Evolutionary conservation across 2,329 filamentous ascomycete genomes (phyloP), one percentile per base, ranked within the genome.

Genomic region (Zalaria sp.): DNA sequence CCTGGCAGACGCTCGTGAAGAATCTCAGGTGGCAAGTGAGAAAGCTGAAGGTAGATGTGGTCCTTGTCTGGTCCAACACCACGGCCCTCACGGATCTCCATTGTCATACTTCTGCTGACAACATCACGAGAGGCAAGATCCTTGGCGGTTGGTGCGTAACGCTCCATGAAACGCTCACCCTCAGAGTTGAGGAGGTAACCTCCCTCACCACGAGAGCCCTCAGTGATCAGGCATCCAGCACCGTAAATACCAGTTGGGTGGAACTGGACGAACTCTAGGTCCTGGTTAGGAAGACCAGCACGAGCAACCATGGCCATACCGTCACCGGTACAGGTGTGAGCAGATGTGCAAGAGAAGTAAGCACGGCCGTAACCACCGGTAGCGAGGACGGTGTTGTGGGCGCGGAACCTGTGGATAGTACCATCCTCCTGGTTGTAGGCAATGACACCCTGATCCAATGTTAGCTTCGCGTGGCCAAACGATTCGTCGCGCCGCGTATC

Each of bases 251-350:
- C 89, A 52, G 89, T 95, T 43, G 89, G 89, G 66, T 98, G 89
- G 78, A 98, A 98, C 69, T 98, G 89, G 49, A 98, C 91, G 67
- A 98, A 98, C 65, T 98, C 91, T 49, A 96, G 76, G 81, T 98
- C 91, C 72, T 98, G 91, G 75, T 94, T 94, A 56, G 91, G 89
- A 34, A 98, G 81, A 64, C 91, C 91, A 48, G 91, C 91, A 70
- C 91, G 87, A 54, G 89, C 84, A 57, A 96, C 89, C 91, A 98
- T 96, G 53, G 91, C 91, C 85, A 94, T 95, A 63, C 91, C 91
- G 61, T 98, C 91, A 75, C 91, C 91, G 48, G 91, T 98, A 67
- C 89, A 95, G 50, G 91, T 96, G 70, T 98, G 91, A 37, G 91
- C 91, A 40, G 88, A 95, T 41, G 91, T 98, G 69, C 89, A 96